Conservation (phyloP, 2,329 filamentous ascomycete species). For the Aspergillus tubingensis region DNA sequence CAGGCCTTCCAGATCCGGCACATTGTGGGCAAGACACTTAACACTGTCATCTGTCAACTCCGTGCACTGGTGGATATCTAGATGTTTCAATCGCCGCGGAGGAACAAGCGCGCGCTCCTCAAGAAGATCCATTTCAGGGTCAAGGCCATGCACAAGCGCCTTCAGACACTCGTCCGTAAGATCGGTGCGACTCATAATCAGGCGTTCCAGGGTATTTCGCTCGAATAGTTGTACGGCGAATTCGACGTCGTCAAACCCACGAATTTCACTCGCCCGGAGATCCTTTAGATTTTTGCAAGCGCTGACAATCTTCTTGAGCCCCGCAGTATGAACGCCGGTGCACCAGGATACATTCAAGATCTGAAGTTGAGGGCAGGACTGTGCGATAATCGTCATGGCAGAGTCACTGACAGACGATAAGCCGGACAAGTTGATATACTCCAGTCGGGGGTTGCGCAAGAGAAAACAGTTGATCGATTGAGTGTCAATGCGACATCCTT, state of each 20-base stretch:
- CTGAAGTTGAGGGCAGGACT: slow-evolving; percentile 79
- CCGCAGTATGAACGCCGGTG: slow-evolving; percentile 75
- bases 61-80: slow-evolving; percentile 80
- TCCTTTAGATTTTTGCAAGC: slow-evolving; percentile 74
- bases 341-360: slow-evolving; percentile 92
- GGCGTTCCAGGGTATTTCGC: slow-evolving; percentile 77
- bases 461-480: slow-evolving; percentile 76
- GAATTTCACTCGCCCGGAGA: slow-evolving; percentile 77
- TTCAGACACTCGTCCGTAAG: slow-evolving; percentile 73
- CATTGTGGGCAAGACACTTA: slow-evolving; percentile 69
- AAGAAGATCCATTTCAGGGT: slow-evolving; percentile 78
- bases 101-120: slow-evolving; percentile 75
- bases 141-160: slow-evolving; percentile 71
- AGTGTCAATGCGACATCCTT: slow-evolving; percentile 85
- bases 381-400: slow-evolving; percentile 81
- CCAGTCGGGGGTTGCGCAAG: slow-evolving; percentile 73
- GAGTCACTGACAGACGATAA: slow-evolving; percentile 74
- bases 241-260: slow-evolving; percentile 72
- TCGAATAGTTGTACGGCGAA: slow-evolving; percentile 75
- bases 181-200: slow-evolving; percentile 76
- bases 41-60: slow-evolving; percentile 73
- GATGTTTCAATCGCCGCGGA: slow-evolving; percentile 74
- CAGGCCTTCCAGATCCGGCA: slow-evolving; percentile 78
- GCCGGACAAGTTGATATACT: slow-evolving; percentile 84
- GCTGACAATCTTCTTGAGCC: slow-evolving; percentile 71